Evolutionary conservation across 2,329 filamentous ascomycete genomes (phyloP).

Genomic region (Helicocarpus griseus): DNA sequence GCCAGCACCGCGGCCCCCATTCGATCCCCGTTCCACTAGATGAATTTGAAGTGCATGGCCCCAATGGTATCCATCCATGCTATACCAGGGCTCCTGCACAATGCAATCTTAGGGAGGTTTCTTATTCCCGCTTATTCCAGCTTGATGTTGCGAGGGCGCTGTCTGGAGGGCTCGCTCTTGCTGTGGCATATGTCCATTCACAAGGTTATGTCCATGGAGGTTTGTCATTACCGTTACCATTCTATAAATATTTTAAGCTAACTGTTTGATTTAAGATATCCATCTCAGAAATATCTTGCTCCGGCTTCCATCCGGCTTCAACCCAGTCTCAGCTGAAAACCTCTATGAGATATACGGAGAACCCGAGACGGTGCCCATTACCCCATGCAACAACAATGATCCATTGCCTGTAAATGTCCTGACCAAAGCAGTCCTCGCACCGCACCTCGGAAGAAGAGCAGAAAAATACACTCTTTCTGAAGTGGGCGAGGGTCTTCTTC

Average conservation of each 20-base stretch:
- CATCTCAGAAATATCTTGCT: conserved; percentile 16
- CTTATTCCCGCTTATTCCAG: conserved; percentile 8
- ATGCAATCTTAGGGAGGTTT: conserved; percentile 13
- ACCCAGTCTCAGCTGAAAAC: conserved; percentile 16
- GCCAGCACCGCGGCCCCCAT: conserved; percentile 1
- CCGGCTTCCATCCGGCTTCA: conserved; percentile 10
- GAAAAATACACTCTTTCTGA: conserved; percentile 18
- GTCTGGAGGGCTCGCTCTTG: conserved; percentile 9
- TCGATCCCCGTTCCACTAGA: conserved; percentile 6
- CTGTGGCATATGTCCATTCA: conserved; percentile 14
- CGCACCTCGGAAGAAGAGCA: no score
- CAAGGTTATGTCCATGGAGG: conserved; percentile 13
- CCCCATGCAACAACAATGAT: no score
- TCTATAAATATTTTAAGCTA: not conserved
- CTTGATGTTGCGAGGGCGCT: conserved; percentile 13
- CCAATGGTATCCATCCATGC: conserved; percentile 10
- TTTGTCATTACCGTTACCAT: conserved; percentile 4
- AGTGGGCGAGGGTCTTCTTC: conserved; percentile 17
- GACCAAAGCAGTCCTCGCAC: no score
- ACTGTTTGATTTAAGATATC: conserved; percentile 13
- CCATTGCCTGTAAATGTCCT: no score
- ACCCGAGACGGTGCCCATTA: conserved; percentile 14
- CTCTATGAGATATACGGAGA: conserved; percentile 18
- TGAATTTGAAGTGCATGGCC: conserved; percentile 11
- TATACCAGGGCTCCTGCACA: conserved; percentile 12